A percentile compares a stretch with the other conserved stretches of the same genome.
Conservation (phyloP, 257 asterid genomes). For the Craterostigma plantagineum region DNA sequence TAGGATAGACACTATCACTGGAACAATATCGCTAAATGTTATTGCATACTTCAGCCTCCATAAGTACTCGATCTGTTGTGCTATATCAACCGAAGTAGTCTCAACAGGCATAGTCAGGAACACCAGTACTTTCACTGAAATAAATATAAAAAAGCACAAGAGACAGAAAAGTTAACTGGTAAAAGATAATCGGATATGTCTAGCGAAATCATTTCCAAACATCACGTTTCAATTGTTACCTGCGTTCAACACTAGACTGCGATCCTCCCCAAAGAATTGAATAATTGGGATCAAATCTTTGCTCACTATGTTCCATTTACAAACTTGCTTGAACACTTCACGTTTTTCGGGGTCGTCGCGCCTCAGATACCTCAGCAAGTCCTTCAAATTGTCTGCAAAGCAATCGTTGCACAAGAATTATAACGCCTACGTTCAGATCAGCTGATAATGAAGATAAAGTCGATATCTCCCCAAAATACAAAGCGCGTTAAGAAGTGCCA, state of each 20-base stretch:
- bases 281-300: conserved; percentile 75
- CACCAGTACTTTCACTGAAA: conserved; percentile 89
- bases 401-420: conserved; percentile 1
- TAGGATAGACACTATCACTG: conserved; percentile 62
- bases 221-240: conserved; percentile 19
- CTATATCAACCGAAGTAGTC: conserved; percentile 51
- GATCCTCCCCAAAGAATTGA: conserved; percentile 54
- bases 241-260: conserved; percentile 58
- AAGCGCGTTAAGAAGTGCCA: not conserved
- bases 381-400: conserved; percentile 67
- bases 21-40: conserved; percentile 41
- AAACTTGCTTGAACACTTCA: conserved; percentile 83
- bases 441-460: not conserved
- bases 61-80: conserved; percentile 75
- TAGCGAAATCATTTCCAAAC: not conserved
- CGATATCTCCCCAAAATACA: not conserved
- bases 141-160: not conserved
- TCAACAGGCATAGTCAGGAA: conserved; percentile 90
- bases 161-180: not conserved
- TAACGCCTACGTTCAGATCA: not conserved
- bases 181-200: not conserved
- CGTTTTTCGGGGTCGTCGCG: conserved; percentile 85
- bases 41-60: conserved; percentile 73
- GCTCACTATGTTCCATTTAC: conserved; percentile 67
- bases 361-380: conserved; percentile 72